phyloP scores from a whole-genome alignment of 495 filamentous ascomycete genomes.

The Penicillium coffeae region DNA sequence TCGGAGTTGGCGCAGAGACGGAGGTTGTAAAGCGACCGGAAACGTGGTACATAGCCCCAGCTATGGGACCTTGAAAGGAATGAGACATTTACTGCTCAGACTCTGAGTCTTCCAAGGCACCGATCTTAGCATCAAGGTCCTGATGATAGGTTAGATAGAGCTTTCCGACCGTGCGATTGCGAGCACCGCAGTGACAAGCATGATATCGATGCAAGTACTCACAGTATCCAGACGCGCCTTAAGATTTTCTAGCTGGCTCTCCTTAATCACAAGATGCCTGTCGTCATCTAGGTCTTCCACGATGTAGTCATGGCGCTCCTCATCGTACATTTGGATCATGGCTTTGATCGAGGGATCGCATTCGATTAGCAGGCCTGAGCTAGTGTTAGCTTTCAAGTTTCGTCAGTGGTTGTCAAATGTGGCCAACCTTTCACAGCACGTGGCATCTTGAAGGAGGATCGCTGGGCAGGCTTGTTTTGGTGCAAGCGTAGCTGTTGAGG shows the following conservation, averaged over 20 bases:
- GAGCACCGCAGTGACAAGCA: background rate
- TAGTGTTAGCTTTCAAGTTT: background rate
- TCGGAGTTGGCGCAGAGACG: no score
- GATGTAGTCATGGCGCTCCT: conserved; percentile 64
- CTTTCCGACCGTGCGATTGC: background rate
- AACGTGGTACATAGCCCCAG: background rate
- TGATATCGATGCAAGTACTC: conserved; percentile 14
- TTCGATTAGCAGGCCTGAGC: conserved; percentile 64
- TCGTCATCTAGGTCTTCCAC: conserved; percentile 74
- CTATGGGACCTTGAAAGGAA: background rate
- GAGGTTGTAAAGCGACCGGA: background rate
- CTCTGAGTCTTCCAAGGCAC: conserved; percentile 50
- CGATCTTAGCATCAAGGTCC: conserved; percentile 53
- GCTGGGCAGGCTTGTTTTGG: background rate
- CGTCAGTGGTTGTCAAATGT: background rate
- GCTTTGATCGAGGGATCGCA: conserved; percentile 78
- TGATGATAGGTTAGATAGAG: conserved; percentile 11
- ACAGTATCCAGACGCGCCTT: conserved; percentile 61
- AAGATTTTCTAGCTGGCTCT: conserved; percentile 56
- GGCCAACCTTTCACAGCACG: conserved; percentile 44
- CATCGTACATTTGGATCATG: conserved; percentile 70
- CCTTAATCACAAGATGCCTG: conserved; percentile 66
- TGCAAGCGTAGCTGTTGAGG: no score
- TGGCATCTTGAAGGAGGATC: conserved; percentile 31
- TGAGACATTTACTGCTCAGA: conserved; percentile 30